Base-by-base conservation (phyloP, 306 rosid genomes). In the Cicer judaicum region DNA sequence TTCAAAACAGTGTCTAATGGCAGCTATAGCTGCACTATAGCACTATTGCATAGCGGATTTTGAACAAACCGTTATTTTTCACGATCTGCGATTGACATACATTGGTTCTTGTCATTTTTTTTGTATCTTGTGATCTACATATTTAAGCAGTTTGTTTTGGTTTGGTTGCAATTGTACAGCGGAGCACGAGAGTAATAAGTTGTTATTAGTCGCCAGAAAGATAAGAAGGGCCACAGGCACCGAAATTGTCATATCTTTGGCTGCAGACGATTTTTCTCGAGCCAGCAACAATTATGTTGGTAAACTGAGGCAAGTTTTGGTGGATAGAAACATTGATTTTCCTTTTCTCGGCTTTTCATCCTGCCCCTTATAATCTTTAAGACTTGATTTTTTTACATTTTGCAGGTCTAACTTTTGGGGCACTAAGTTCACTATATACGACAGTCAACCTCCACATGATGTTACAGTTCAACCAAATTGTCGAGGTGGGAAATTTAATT, bases 391-490 rank as follows among this genome's bases (percentile, higher is more conserved):
- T 16, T 12, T 43, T 77, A 81, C 68, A 73, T 49, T 75, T 78
- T 29, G 50, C 81, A 89, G 95, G 89, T 89, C 95, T 70, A 89
- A 87, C 73, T 85, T 87, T 83, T 74, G 88, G 83, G 95, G 92
- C 13, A 87, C 95, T 72, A 89, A 86, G 81, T 89, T 89, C 78
- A 72, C 76, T 55, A 74, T 85, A 71, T 76, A 75, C 13, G 92
- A 89, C 72, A 82, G 78, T 69, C 90, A 80, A 64, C 80, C 86
- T 64, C 81, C 84, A 53, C 46, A 62, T 61, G 83, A 77, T 40
- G 53, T 78, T n/a, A 49, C 64, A 14, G 39, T 29, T 52, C 79
- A 79, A 64, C 65, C 69, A 16, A 77, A 56, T 34, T 67, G 64
- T 72, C 83, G 76, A 61, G 85, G 79, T 69, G 68, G 80, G 63